These are phyloP conservation scores for Thymus mandschuricus DNA, from an alignment of 257 asterid species.

Conservation along the genomic window DNA sequence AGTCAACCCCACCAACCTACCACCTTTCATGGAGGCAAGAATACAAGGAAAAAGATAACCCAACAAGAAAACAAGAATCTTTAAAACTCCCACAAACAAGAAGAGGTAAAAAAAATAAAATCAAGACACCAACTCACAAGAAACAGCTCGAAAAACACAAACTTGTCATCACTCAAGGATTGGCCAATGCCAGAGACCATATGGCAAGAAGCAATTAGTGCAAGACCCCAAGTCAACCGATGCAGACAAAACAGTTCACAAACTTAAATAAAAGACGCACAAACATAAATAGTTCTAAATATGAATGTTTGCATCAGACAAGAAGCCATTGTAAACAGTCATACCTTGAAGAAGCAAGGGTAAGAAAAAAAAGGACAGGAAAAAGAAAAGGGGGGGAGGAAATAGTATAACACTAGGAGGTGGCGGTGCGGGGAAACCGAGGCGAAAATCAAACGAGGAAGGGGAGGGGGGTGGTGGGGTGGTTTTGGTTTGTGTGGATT, in stretches of 20 bases:
- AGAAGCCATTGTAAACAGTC: conserved; percentile 31
- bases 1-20: conserved; percentile 98
- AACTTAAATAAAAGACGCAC: conserved; percentile 19
- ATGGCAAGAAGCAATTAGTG: conserved; percentile 33
- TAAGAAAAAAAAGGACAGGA: background rate
- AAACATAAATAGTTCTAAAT: background rate
- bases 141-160: conserved; percentile 32
- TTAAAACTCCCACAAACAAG: conserved; percentile 27
- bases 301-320: background rate
- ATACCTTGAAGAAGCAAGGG: conserved; percentile 36
- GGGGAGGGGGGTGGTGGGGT: conserved; percentile 31
- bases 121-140: conserved; percentile 27
- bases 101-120: conserved; percentile 10
- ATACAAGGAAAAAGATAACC: conserved; percentile 19
- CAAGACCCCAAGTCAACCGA: conserved; percentile 53
- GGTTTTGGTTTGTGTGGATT: conserved; percentile 38
- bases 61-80: conserved; percentile 33
- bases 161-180: conserved; percentile 36
- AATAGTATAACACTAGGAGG: conserved; percentile 19
- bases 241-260: conserved; percentile 47
- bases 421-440: conserved; percentile 47
- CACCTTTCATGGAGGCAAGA: conserved; percentile 79
- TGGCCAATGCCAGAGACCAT: conserved; percentile 42
- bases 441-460: conserved; percentile 34
- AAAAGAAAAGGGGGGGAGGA: background rate